These are phyloP conservation scores for Volvox reticuliferus DNA, from an alignment of 139 green algal species.

Conservation along the genomic window DNA sequence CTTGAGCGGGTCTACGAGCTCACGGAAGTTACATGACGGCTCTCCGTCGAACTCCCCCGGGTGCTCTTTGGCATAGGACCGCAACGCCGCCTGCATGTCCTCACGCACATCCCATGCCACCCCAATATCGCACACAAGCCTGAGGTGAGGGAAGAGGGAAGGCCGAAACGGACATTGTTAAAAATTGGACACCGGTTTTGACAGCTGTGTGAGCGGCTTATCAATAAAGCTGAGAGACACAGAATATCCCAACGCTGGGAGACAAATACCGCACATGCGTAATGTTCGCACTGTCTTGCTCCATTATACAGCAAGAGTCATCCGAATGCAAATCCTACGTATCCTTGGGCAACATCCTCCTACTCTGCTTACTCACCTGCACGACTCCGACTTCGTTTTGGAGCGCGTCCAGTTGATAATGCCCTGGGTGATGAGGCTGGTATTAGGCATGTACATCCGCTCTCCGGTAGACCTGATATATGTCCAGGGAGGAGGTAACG, in stretches of 20 bases:
- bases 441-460: constrained; percentile 51
- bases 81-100: constrained; percentile 23
- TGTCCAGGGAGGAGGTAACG: no score
- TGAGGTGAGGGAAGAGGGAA: not conserved
- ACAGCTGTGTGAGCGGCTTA: not conserved
- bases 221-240: not conserved
- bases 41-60: constrained; percentile 35
- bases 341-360: not conserved
- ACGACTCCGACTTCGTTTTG: constrained; percentile 30
- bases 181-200: not conserved
- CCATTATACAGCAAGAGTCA: not conserved
- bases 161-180: not conserved
- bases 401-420: constrained; percentile 54
- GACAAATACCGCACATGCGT: no score
- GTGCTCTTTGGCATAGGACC: constrained; percentile 23
- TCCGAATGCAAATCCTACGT: not conserved
- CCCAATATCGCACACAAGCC: constrained; percentile 37
- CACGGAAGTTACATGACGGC: constrained; percentile 28
- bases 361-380: not conserved
- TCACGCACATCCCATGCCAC: constrained; percentile 29
- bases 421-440: constrained; percentile 2
- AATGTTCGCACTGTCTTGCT: no score
- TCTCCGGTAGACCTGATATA: constrained; percentile 2
- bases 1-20: constrained; percentile 41
- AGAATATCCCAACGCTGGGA: no score